Percentiles rank a stretch among this genome's conserved stretches.
These are phyloP conservation scores for Alternaria burnsii DNA, from an alignment of 2,329 filamentous ascomycete species.

Conservation along the genomic window DNA sequence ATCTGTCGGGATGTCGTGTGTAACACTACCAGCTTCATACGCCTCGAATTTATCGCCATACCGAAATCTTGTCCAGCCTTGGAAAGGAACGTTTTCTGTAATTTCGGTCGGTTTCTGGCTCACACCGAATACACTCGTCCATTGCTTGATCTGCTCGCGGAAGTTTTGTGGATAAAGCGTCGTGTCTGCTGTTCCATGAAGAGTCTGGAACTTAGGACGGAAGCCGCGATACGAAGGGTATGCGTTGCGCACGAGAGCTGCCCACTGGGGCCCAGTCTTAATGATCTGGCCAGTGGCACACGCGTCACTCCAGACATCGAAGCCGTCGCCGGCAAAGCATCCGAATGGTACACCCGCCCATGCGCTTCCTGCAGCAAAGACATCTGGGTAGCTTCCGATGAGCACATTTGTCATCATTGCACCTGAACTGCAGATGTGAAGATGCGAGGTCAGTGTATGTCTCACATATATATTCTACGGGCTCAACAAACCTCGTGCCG, in stretches of 20 bases:
- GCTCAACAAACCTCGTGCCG: constrained; percentile 29
- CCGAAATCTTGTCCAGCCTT: constrained; percentile 40
- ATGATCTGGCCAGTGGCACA: constrained; percentile 45
- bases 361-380: constrained; percentile 47
- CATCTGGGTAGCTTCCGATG: constrained; percentile 44
- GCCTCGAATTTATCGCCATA: constrained; percentile 46
- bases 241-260: constrained; percentile 36
- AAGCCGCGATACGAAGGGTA: constrained; percentile 43
- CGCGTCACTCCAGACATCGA: constrained; percentile 41
- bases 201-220: constrained; percentile 44
- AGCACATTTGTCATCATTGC: constrained; percentile 51
- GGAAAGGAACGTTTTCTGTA: constrained; percentile 37
- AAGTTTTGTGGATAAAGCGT: constrained; percentile 44
- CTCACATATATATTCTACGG: not conserved
- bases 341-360: constrained; percentile 49
- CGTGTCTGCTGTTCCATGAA: constrained; percentile 40
- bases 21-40: constrained; percentile 40
- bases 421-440: constrained; percentile 31
- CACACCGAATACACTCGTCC: constrained; percentile 43
- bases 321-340: constrained; percentile 45
- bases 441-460: not conserved
- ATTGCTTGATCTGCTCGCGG: constrained; percentile 47
- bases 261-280: constrained; percentile 44
- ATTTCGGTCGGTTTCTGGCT: constrained; percentile 33
- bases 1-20: constrained; percentile 45